phyloP scores from a whole-genome alignment of 164 flowering plant species.

The Kalanchoe fedtschenkoi region DNA sequence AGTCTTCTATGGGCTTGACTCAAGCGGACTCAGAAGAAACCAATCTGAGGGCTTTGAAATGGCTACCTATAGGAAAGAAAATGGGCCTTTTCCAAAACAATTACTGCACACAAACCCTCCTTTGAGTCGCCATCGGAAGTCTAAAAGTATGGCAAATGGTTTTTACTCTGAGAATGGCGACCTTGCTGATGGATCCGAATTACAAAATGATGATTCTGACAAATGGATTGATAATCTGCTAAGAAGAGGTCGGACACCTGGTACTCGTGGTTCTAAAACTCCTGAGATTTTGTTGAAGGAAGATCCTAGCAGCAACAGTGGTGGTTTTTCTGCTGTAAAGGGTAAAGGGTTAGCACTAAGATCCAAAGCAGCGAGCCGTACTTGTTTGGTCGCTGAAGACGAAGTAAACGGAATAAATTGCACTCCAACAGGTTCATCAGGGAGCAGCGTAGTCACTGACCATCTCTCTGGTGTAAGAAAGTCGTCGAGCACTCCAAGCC shows the following conservation, averaged over 20 bases:
- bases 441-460: constrained; percentile 13
- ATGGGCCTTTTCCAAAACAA: constrained; percentile 7
- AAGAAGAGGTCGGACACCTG: constrained; percentile 29
- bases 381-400: constrained; percentile 13
- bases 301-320: constrained; percentile 17
- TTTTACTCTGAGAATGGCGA: constrained; percentile 12
- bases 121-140: constrained; percentile 5
- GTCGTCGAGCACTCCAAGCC: constrained; percentile 28
- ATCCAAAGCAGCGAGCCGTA: constrained; percentile 24
- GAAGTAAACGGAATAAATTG: constrained; percentile 18
- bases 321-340: constrained; percentile 13
- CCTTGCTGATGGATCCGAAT: constrained; percentile 11
- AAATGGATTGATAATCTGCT: constrained; percentile 22
- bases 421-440: constrained; percentile 17
- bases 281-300: constrained; percentile 22
- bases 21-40: constrained; percentile 8
- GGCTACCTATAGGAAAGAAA: constrained; percentile 18
- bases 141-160: constrained; percentile 11
- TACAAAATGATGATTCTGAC: constrained; percentile 18
- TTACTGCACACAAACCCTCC: constrained; percentile 8
- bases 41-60: constrained; percentile 23
- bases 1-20: constrained; percentile 26
- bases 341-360: constrained; percentile 28
- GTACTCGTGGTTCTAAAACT: constrained; percentile 13
- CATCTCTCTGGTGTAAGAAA: constrained; percentile 13